A percentile compares a stretch with the other conserved stretches of the same genome.
Conservation (phyloP, 2,329 filamentous ascomycete species). For the Claviceps monticola region DNA sequence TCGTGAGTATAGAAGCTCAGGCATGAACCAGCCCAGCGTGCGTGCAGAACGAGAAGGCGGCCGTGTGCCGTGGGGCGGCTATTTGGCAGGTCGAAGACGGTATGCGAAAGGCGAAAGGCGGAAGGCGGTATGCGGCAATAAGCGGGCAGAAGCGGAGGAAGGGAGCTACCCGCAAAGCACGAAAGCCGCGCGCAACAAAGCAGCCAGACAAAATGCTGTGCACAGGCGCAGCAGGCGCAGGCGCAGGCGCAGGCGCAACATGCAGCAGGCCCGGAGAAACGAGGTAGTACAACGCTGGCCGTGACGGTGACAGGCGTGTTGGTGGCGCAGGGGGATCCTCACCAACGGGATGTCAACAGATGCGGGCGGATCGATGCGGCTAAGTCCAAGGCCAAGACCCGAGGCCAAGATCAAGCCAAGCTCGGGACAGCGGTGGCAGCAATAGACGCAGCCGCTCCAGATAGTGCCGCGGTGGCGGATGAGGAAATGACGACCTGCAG, state of each 20-base stretch:
- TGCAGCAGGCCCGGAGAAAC: neutral
- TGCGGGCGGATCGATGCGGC: neutral
- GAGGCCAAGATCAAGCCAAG: neutral
- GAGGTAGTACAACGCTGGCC: neutral
- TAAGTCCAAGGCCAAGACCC: neutral
- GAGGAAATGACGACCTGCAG: neutral
- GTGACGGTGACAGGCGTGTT: neutral
- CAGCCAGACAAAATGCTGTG: neutral
- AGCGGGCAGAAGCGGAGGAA: neutral
- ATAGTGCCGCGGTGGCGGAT: neutral
- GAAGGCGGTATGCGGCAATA: neutral
- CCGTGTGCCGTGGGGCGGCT: neutral
- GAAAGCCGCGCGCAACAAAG: neutral
- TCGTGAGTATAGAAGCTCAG: constrained; percentile 36
- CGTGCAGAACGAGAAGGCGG: constrained; percentile 4
- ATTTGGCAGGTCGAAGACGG: neutral
- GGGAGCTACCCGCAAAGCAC: no score
- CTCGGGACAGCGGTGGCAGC: neutral
- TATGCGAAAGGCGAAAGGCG: neutral
- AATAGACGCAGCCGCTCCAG: neutral
- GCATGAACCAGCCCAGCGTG: constrained; percentile 24
- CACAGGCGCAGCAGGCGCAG: neutral
- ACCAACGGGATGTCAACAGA: neutral
- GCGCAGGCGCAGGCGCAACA: neutral
- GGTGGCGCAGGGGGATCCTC: neutral